Evolutionary conservation across 306 rosid species (phyloP).

Genomic region (Malus orientalis): DNA sequence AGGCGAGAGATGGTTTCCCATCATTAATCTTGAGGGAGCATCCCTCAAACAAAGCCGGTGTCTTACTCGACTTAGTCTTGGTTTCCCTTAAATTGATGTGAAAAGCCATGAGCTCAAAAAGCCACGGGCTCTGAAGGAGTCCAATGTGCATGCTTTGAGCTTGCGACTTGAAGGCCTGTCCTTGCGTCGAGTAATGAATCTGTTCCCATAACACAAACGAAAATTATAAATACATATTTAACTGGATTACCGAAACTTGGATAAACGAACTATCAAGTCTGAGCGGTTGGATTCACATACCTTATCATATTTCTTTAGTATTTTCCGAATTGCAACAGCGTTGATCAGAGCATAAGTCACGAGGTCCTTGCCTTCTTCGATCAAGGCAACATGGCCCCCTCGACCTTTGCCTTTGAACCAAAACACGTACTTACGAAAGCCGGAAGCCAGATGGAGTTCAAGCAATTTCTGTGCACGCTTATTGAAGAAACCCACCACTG

Average conservation of each 20-base stretch:
- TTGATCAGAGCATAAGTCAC: slow-evolving; percentile 82
- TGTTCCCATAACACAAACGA: slow-evolving; percentile 16
- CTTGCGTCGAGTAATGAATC: slow-evolving; percentile 94
- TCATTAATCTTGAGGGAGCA: slow-evolving; percentile 56
- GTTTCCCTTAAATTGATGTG: slow-evolving; percentile 78
- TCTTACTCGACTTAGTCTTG: slow-evolving; percentile 29
- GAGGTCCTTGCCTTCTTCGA: slow-evolving; percentile 81
- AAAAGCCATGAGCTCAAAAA: slow-evolving; percentile 90
- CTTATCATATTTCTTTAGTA: slow-evolving; percentile 90
- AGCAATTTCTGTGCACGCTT: slow-evolving; percentile 79
- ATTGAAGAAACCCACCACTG: slow-evolving; percentile 66
- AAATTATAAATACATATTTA: too few species aligned
- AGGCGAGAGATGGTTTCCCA: slow-evolving; percentile 75
- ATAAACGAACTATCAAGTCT: not conserved
- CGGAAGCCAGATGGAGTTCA: slow-evolving; percentile 77
- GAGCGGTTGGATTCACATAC: slow-evolving; percentile 17
- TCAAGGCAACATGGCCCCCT: slow-evolving; percentile 37
- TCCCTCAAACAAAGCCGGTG: slow-evolving; percentile 51
- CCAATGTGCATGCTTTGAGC: slow-evolving; percentile 76
- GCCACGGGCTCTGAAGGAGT: slow-evolving; percentile 96
- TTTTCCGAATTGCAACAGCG: slow-evolving; percentile 72
- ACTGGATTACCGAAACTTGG: not conserved
- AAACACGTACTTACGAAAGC: slow-evolving; percentile 57
- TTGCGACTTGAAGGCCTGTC: slow-evolving; percentile 77
- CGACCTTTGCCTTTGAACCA: slow-evolving; percentile 59